phyloP scores from a whole-genome alignment of 148 eudicot species.

The Dysphania ambrosioides region DNA sequence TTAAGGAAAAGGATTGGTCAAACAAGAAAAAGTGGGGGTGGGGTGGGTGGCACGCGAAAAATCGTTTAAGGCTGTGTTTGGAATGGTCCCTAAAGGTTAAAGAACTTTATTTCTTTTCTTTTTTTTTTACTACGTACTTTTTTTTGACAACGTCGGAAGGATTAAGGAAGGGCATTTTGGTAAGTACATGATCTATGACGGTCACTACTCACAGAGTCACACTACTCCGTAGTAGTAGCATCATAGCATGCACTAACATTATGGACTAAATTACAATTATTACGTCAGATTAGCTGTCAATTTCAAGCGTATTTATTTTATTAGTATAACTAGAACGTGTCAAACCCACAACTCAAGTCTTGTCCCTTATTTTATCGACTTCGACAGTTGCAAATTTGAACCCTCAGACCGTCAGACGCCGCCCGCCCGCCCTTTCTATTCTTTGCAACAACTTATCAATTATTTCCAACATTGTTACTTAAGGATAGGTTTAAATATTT shows the following conservation, averaged over 20 bases:
- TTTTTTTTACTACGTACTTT: neutral
- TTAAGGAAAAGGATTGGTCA: slow-evolving; percentile 8
- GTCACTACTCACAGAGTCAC: neutral
- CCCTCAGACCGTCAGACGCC: too few relatives aligned
- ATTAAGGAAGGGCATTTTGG: neutral
- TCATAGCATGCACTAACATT: neutral
- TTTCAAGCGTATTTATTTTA: too few relatives aligned
- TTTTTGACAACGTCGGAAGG: neutral
- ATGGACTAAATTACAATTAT: too few relatives aligned
- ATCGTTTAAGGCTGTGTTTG: slow-evolving; percentile 21
- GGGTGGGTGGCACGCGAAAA: slow-evolving; percentile 34
- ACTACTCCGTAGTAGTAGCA: neutral
- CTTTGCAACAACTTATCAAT: too few relatives aligned
- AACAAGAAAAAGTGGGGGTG: neutral
- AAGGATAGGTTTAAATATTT: too few relatives aligned
- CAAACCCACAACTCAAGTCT: too few relatives aligned
- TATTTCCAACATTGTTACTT: too few relatives aligned
- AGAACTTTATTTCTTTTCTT: neutral
- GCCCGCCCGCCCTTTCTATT: too few relatives aligned
- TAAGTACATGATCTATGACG: neutral
- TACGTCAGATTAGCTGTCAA: too few relatives aligned
- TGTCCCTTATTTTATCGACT: too few relatives aligned
- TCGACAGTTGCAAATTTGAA: too few relatives aligned
- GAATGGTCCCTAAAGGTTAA: slow-evolving; percentile 11
- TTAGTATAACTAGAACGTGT: too few relatives aligned